phyloP scores from a whole-genome alignment of 306 rosid genomes.

The Alnus glutinosa region DNA sequence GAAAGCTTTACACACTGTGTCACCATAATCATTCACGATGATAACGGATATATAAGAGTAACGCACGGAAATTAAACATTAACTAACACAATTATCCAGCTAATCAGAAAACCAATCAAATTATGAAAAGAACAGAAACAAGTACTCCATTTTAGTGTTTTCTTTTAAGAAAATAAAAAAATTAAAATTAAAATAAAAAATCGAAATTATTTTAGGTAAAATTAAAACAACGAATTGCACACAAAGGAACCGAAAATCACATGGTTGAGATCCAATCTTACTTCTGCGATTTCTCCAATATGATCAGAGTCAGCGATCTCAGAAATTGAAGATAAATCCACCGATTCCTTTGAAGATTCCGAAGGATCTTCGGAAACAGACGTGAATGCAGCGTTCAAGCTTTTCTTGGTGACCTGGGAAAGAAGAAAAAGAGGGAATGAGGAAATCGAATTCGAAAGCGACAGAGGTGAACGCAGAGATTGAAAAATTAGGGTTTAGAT shows the following conservation, averaged over 20 bases:
- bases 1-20: no score
- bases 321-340: constrained; percentile 15
- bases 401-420: constrained; percentile 27
- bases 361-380: constrained; percentile 18
- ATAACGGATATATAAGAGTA: no score
- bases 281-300: constrained; percentile 11
- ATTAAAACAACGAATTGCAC: not conserved
- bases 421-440: not conserved
- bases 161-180: not conserved
- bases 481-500: not conserved
- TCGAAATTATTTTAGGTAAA: not conserved
- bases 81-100: not conserved
- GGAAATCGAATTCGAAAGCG: constrained; percentile 2
- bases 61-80: not conserved
- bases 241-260: not conserved
- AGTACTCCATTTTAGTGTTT: not conserved
- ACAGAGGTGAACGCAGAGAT: not conserved
- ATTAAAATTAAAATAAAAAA: not conserved
- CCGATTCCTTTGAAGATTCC: constrained; percentile 13
- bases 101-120: not conserved
- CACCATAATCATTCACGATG: no score
- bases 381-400: constrained; percentile 20
- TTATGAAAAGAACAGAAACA: not conserved
- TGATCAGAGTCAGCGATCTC: constrained; percentile 21
- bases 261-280: constrained; percentile 5